Evolutionary conservation across 345 rosid genomes (phyloP), one percentile per base, ranked within the genome.

Genomic region (Syzygium jambos): DNA sequence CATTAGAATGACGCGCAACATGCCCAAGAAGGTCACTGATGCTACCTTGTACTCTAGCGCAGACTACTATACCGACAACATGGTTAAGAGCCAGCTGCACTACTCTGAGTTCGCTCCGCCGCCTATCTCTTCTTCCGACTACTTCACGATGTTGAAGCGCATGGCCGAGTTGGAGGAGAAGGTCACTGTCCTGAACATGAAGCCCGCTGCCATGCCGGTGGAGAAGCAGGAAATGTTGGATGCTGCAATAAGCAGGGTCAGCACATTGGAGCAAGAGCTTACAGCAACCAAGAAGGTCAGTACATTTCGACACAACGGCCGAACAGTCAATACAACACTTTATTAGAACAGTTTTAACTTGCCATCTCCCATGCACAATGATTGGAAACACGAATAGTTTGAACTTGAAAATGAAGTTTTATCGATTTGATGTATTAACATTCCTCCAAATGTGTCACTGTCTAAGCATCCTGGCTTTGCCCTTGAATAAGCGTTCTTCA

Each of bases 121-220:
- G 7, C 85, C 89, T 4, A 87, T 93, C 91, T 90, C 96, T 29
- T 86, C 91, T 11, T 88, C 88, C 21, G 98, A 97, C 55, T 94
- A 91, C 91, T 87, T 94, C 91, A 89, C 93, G 27, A 91, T 94
- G 54, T 89, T 95, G 92, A 95, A 93, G 85, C 94, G 95, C 88
- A 93, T 97, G 98, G 93, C 94, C 85, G 97, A 95, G 89, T 85
- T 97, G 92, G 99, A 96, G 90, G 96, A 95, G 73, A 94, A 90
- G 87, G 93, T 95, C 78, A 88, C 84, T 43, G 88, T 90, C 89
- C 91, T 96, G 89, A 94, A 90, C 87, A 61, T 61, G 23, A 95
- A 92, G 88, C 96, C 97, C 29, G 86, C 89, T 68, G 80, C 92
- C 82, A 91, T 96, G 92, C 93, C 96, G 59, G 93, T 97, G 4